Conservation (phyloP, 371 early-diverging fungal species). For the Basidiobolus heterosporus region DNA sequence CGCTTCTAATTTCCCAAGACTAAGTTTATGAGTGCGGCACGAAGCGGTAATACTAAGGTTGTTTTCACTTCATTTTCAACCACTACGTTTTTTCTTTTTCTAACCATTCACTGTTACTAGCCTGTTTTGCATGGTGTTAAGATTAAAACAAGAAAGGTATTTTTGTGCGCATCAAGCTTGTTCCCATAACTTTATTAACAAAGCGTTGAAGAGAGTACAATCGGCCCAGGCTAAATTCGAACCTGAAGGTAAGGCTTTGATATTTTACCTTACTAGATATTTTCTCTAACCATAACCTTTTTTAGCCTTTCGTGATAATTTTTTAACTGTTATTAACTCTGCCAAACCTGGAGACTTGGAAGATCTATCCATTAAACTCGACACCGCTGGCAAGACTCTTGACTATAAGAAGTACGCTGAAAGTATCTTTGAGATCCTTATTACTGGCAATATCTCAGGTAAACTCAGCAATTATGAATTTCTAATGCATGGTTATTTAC, state of each 20-base stretch:
- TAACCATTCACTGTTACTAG: slow-evolving; percentile 14
- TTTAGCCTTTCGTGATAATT: slow-evolving; percentile 52
- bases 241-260: slow-evolving; percentile 40
- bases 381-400: slow-evolving; percentile 66
- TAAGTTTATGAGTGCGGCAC: slow-evolving; percentile 31
- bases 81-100: slow-evolving; percentile 8
- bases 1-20: too few relatives aligned
- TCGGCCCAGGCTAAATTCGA: slow-evolving; percentile 73
- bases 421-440: slow-evolving; percentile 76
- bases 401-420: slow-evolving; percentile 89
- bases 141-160: slow-evolving; percentile 61
- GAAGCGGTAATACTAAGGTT: slow-evolving; percentile 20
- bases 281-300: background rate
- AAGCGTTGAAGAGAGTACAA: slow-evolving; percentile 43
- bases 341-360: slow-evolving; percentile 51
- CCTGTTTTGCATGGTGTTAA: slow-evolving; percentile 68
- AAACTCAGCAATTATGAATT: slow-evolving; percentile 13
- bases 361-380: slow-evolving; percentile 51
- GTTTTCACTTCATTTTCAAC: too few relatives aligned
- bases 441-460: slow-evolving; percentile 80
- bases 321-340: slow-evolving; percentile 39
- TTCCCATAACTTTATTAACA: background rate
- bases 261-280: background rate
- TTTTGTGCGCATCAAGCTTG: background rate
- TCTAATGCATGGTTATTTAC: slow-evolving; percentile 2